Evolutionary conservation across 1,284 basidiomycete genomes (phyloP).

Genomic region (Naganishia sp.): DNA sequence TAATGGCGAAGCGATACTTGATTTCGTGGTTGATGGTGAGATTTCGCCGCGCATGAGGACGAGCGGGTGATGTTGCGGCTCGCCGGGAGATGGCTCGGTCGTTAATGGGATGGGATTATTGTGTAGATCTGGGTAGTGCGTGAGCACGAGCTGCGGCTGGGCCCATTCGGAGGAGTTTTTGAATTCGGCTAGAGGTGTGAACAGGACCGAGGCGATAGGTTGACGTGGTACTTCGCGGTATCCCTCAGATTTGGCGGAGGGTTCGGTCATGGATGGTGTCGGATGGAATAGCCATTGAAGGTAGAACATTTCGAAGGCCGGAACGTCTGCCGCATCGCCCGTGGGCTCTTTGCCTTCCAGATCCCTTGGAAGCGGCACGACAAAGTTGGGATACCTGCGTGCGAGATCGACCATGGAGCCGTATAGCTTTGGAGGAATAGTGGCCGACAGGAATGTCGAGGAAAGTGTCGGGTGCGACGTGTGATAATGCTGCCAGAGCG

Average conservation of each 20-base stretch:
- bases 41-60: conserved; percentile 92
- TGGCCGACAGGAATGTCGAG: conserved; percentile 77
- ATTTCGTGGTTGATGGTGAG: conserved; percentile 59
- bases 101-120: conserved; percentile 51
- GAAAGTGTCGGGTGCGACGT: conserved; percentile 73
- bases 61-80: conserved; percentile 61
- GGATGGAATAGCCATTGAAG: conserved; percentile 82
- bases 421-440: conserved; percentile 73
- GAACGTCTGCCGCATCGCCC: conserved; percentile 42
- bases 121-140: conserved; percentile 87
- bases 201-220: conserved; percentile 66
- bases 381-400: conserved; percentile 69
- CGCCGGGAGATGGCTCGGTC: neutral
- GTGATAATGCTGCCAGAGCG: conserved; percentile 89
- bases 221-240: conserved; percentile 52
- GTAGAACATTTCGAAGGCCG: conserved; percentile 77
- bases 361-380: conserved; percentile 71
- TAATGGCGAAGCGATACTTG: conserved; percentile 49
- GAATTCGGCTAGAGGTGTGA: conserved; percentile 93
- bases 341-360: conserved; percentile 45
- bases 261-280: conserved; percentile 55
- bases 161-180: conserved; percentile 83
- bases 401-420: conserved; percentile 66
- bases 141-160: conserved; percentile 85
- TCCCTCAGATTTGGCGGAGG: conserved; percentile 42